Percentiles rank a stretch among this genome's conserved stretches.
Evolutionary conservation across 139 green algal genomes (phyloP).

Genomic region (Monoraphidium neglectum): DNA sequence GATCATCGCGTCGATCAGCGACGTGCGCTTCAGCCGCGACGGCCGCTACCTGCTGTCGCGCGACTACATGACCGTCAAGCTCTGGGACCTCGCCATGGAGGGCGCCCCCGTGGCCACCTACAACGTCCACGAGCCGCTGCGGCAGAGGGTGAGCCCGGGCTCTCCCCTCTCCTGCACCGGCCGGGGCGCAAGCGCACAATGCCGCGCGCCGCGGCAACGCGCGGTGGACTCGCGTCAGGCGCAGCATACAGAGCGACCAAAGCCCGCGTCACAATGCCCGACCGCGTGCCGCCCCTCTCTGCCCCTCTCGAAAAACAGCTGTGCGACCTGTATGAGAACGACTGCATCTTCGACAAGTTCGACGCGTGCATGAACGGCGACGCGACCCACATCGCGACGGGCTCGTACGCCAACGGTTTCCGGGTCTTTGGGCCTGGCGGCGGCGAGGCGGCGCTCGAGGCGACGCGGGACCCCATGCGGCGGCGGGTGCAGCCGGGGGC

Average conservation of each 20-base stretch:
- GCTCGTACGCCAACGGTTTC: constrained; percentile 95
- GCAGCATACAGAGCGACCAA: no score
- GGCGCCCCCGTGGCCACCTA: constrained; percentile 79
- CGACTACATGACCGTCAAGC: constrained; percentile 99
- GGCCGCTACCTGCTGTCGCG: constrained; percentile 89
- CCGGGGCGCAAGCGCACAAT: background rate
- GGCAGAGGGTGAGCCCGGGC: constrained; percentile 53
- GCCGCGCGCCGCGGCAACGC: background rate
- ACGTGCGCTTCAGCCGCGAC: constrained; percentile 91
- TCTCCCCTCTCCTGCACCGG: constrained; percentile 42
- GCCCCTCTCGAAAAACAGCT: constrained; percentile 54
- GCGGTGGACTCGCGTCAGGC: no score
- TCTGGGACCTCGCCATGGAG: constrained; percentile 97
- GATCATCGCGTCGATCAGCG: constrained; percentile 94
- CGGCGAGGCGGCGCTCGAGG: constrained; percentile 64
- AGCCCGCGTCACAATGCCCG: no score
- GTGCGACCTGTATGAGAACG: constrained; percentile 98
- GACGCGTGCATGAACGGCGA: constrained; percentile 86
- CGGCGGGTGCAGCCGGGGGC: constrained; percentile 53
- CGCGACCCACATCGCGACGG: constrained; percentile 79
- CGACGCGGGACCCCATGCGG: constrained; percentile 74
- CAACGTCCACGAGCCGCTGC: constrained; percentile 93
- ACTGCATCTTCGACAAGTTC: constrained; percentile 99
- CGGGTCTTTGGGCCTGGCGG: constrained; percentile 38
- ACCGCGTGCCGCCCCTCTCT: no score